Percentiles rank a stretch among this genome's conserved stretches.
These are phyloP conservation scores for Diutina pseudorugosa DNA, from an alignment of 1,139 yeast genomes.

Conservation along the genomic window DNA sequence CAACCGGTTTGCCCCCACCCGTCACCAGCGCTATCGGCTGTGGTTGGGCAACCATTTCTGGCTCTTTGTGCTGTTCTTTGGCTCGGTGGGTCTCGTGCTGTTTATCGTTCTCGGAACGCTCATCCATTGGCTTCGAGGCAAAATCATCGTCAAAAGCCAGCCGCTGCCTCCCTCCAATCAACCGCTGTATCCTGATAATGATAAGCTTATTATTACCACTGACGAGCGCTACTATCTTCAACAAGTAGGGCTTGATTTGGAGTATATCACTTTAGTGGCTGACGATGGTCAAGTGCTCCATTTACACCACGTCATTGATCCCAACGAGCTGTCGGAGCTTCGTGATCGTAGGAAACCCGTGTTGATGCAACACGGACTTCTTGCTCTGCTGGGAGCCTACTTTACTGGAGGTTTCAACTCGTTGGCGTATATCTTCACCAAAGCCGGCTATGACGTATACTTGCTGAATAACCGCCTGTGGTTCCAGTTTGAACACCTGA, in stretches of 20 bases:
- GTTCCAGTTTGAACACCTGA: slow-evolving; percentile 52
- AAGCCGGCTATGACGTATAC: slow-evolving; percentile 82
- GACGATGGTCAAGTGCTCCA: slow-evolving; percentile 68
- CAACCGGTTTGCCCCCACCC: background rate
- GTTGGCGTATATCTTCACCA: slow-evolving; percentile 49
- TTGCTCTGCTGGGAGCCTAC: slow-evolving; percentile 80
- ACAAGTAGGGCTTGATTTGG: slow-evolving; percentile 46
- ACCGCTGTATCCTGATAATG: slow-evolving; percentile 8
- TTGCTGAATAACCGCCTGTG: slow-evolving; percentile 87
- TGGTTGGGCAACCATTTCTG: background rate
- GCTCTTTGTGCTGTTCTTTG: slow-evolving; percentile 1
- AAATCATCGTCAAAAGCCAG: background rate
- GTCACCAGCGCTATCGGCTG: background rate
- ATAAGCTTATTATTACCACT: slow-evolving; percentile 8
- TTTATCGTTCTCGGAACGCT: background rate
- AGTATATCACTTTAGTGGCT: slow-evolving; percentile 50
- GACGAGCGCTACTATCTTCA: slow-evolving; percentile 56
- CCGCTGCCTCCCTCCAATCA: background rate
- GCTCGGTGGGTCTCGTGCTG: background rate
- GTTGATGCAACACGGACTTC: slow-evolving; percentile 69
- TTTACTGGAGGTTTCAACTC: slow-evolving; percentile 70
- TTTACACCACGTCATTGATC: slow-evolving; percentile 53
- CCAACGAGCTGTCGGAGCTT: slow-evolving; percentile 22
- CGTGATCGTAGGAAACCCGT: slow-evolving; percentile 40
- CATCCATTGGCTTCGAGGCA: background rate